Percentiles rank a stretch among this genome's conserved stretches.
Conservation (phyloP, 202 grass and related monocot species). For the Brachypodium distachyon region DNA sequence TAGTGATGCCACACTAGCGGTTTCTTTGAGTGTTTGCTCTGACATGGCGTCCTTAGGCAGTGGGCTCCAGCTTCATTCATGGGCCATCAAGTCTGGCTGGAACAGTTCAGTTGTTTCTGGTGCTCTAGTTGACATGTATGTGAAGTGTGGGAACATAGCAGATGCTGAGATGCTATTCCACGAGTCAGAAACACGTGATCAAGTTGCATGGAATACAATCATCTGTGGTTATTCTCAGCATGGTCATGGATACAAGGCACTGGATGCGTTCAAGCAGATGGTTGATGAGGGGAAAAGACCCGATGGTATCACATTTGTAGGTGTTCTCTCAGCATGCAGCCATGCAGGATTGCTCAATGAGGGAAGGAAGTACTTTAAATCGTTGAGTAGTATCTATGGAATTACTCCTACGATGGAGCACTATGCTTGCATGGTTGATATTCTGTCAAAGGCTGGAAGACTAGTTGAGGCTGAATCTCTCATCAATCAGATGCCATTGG, state of each 20-base stretch:
- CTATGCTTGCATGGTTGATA: conserved; percentile 36
- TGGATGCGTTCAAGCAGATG: conserved; percentile 39
- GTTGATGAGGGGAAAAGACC: conserved; percentile 28
- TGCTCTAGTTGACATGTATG: conserved; percentile 34
- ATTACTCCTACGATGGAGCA: conserved; percentile 34
- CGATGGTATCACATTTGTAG: conserved; percentile 36
- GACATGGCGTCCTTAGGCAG: conserved; percentile 26
- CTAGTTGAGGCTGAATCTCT: conserved; percentile 32
- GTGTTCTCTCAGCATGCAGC: conserved; percentile 45
- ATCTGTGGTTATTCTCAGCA: conserved; percentile 40
- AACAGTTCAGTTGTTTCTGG: conserved; percentile 14
- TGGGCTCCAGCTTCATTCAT: conserved; percentile 34
- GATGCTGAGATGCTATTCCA: conserved; percentile 18
- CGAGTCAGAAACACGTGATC: conserved; percentile 10
- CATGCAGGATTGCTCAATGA: conserved; percentile 40
- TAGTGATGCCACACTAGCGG: conserved; percentile 18
- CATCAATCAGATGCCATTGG: conserved; percentile 23
- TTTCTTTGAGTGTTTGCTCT: conserved; percentile 26
- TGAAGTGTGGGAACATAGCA: conserved; percentile 22
- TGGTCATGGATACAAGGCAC: conserved; percentile 23
- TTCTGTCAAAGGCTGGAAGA: conserved; percentile 44
- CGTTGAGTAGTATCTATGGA: conserved; percentile 24
- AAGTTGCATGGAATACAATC: conserved; percentile 33
- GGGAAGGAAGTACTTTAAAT: conserved; percentile 26
- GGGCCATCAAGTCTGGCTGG: conserved; percentile 31